Percentiles rank a stretch among this genome's conserved stretches.
These are phyloP conservation scores for Cyclocybe aegerita DNA, from an alignment of 768 basidiomycete species.

Conservation along the genomic window DNA sequence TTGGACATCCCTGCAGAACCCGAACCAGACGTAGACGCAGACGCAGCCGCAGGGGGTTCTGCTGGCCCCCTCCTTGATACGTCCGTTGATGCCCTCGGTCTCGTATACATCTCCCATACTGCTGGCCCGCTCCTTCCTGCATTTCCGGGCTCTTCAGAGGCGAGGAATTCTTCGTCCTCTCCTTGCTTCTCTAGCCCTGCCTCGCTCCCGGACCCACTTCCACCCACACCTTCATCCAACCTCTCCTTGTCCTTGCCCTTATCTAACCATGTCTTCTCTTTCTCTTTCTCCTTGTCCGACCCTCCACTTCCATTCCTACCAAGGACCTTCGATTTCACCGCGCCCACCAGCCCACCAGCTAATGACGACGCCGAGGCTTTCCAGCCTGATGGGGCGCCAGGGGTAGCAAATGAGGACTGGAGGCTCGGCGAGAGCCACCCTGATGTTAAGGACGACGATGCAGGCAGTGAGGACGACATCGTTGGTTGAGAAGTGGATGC, in stretches of 20 bases:
- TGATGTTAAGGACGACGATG: too few relatives aligned
- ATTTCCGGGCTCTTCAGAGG: background rate
- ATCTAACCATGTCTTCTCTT: constrained; percentile 2
- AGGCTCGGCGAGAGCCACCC: too few relatives aligned
- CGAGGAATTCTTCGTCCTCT: background rate
- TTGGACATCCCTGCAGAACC: background rate
- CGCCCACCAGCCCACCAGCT: too few relatives aligned
- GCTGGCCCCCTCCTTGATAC: background rate
- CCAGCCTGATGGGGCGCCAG: too few relatives aligned
- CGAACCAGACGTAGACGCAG: background rate
- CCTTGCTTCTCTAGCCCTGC: background rate
- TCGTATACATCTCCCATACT: constrained; percentile 7
- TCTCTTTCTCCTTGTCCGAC: constrained; percentile 1
- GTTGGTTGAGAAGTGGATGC: too few relatives aligned
- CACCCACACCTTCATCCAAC: constrained; percentile 1
- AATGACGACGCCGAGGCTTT: too few relatives aligned
- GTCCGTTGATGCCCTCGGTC: constrained; percentile 11
- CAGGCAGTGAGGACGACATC: too few relatives aligned
- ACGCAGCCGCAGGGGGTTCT: background rate
- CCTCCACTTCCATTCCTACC: background rate
- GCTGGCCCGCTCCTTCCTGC: background rate
- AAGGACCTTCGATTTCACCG: too few relatives aligned
- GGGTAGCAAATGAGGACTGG: too few relatives aligned
- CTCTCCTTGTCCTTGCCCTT: constrained; percentile 6
- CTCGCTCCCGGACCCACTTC: background rate